Percentiles rank a stretch among this genome's conserved stretches.
phyloP scores from a whole-genome alignment of 1,139 yeast species.

The Candida tunisiensis region DNA sequence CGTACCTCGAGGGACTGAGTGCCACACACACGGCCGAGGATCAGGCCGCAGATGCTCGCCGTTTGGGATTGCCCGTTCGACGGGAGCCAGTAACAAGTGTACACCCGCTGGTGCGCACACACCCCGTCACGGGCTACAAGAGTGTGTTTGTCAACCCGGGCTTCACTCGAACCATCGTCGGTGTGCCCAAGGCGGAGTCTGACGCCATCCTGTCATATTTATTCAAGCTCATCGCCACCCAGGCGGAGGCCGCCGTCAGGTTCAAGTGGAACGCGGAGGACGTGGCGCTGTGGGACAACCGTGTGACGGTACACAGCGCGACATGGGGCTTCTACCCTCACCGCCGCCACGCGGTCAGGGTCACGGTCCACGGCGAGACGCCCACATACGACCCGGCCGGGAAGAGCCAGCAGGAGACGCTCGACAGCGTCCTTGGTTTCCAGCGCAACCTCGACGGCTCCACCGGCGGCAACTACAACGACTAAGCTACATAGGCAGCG shows the following conservation, averaged over 20 bases:
- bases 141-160: conserved; percentile 41
- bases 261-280: conserved; percentile 42
- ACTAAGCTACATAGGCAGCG: too few relatives aligned
- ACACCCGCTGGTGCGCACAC: conserved; percentile 53
- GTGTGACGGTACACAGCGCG: conserved; percentile 48
- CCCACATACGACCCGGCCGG: conserved; percentile 14
- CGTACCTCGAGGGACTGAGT: conserved; percentile 36
- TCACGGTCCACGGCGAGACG: conserved; percentile 43
- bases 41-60: conserved; percentile 41
- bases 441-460: too few relatives aligned
- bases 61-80: conserved; percentile 44
- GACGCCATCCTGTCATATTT: conserved; percentile 37
- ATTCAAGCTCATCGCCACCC: conserved; percentile 31
- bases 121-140: conserved; percentile 53
- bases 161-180: conserved; percentile 45
- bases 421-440: too few relatives aligned
- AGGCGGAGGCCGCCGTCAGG: conserved; percentile 38
- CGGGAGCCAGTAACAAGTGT: conserved; percentile 39
- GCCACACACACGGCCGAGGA: conserved; percentile 55
- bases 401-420: conserved; percentile 8
- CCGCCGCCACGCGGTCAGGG: conserved; percentile 50
- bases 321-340: conserved; percentile 21
- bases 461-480: too few relatives aligned
- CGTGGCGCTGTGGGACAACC: conserved; percentile 61
- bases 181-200: conserved; percentile 48